phyloP scores from a whole-genome alignment of 2,329 filamentous ascomycete species.

The Alternaria incomplexa region DNA sequence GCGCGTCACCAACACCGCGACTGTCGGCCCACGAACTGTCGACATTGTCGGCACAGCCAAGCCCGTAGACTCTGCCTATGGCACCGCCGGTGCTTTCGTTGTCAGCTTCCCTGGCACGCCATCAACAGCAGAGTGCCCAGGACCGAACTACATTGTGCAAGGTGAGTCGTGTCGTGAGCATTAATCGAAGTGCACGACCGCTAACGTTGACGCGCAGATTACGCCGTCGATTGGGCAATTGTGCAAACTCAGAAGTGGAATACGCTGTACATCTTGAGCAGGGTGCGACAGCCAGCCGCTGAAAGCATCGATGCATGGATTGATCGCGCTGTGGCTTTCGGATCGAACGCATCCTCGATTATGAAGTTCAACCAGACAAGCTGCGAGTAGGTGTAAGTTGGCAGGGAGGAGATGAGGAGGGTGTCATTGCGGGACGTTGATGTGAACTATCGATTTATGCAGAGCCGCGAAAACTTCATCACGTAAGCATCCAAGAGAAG shows the following conservation, averaged over 20 bases:
- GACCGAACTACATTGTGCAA: slow-evolving; percentile 42
- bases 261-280: slow-evolving; percentile 36
- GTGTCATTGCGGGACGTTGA: neutral
- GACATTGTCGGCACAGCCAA: slow-evolving; percentile 30
- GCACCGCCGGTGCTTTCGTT: slow-evolving; percentile 26
- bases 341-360: slow-evolving; percentile 24
- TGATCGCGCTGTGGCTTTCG: slow-evolving; percentile 11
- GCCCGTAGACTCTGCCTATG: slow-evolving; percentile 29
- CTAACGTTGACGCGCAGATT: slow-evolving; percentile 22
- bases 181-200: too few species aligned
- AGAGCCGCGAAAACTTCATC: neutral
- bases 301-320: slow-evolving; percentile 29
- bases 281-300: slow-evolving; percentile 26
- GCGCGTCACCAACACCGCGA: slow-evolving; percentile 31
- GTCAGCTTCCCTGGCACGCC: slow-evolving; percentile 32
- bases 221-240: slow-evolving; percentile 33
- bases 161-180: slow-evolving; percentile 6
- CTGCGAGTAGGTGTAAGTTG: slow-evolving; percentile 2
- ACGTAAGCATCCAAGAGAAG: neutral
- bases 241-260: slow-evolving; percentile 39
- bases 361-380: slow-evolving; percentile 27
- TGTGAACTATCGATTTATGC: neutral
- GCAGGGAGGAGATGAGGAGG: neutral
- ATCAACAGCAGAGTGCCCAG: slow-evolving; percentile 20
- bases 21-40: slow-evolving; percentile 17